Evolutionary conservation across 805 yeast species (phyloP).

Genomic region (Candida awuae): DNA sequence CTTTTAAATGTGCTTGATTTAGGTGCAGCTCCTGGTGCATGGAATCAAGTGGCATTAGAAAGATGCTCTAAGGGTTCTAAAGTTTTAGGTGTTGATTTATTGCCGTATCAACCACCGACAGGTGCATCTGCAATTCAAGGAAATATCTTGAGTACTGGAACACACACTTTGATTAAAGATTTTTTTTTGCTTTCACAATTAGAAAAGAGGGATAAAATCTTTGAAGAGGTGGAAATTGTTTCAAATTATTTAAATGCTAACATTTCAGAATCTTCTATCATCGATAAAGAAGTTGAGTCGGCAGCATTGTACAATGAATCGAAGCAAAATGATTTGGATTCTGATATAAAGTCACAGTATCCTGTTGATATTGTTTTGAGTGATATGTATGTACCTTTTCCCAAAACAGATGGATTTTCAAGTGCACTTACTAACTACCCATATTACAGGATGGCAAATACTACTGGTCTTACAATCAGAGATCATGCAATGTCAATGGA

Average conservation of each 20-base stretch:
- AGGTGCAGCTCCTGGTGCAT: slow-evolving; percentile 92
- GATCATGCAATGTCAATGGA: slow-evolving; percentile 88
- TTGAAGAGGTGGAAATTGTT: slow-evolving; percentile 15
- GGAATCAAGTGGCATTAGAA: slow-evolving; percentile 78
- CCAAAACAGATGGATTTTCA: slow-evolving; percentile 44
- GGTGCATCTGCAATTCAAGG: slow-evolving; percentile 84
- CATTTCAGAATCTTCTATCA: slow-evolving; percentile 11
- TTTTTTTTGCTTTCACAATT: slow-evolving; percentile 34
- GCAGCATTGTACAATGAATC: slow-evolving; percentile 4
- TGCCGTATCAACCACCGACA: slow-evolving; percentile 68
- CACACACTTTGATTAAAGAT: slow-evolving; percentile 49
- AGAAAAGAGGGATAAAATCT: slow-evolving; percentile 21
- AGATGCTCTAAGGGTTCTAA: slow-evolving; percentile 42
- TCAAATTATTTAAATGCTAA: slow-evolving; percentile 7
- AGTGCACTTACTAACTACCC: slow-evolving; percentile 68
- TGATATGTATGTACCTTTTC: slow-evolving; percentile 73
- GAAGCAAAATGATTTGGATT: neutral
- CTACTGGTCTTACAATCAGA: slow-evolving; percentile 70
- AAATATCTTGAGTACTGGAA: slow-evolving; percentile 61
- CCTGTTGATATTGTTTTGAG: slow-evolving; percentile 64
- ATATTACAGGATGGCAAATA: slow-evolving; percentile 86
- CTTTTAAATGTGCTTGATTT: slow-evolving; percentile 58
- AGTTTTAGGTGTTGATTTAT: slow-evolving; percentile 75
- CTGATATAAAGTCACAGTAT: slow-evolving; percentile 10
- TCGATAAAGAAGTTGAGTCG: slow-evolving; percentile 16